Conservation (phyloP, 345 rosid species). For the Salix koriyanagi region DNA sequence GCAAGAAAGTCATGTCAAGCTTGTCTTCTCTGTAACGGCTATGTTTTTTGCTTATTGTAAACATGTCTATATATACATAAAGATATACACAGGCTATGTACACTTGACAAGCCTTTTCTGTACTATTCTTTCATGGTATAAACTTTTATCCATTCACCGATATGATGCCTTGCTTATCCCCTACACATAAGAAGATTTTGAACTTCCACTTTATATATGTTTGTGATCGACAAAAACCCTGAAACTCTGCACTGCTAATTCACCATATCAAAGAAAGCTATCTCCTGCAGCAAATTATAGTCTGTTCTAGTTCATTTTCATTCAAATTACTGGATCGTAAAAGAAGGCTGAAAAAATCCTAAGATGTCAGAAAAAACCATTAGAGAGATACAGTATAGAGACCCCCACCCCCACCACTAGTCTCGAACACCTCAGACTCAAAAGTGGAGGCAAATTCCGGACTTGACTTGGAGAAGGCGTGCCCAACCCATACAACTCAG, state of each 20-base stretch:
- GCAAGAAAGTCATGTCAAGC: too few species aligned
- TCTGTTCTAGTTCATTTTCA: not conserved
- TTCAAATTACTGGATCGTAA: not conserved
- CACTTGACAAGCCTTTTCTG: too few species aligned
- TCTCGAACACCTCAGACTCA: not conserved
- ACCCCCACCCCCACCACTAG: not conserved
- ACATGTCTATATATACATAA: too few species aligned
- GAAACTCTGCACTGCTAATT: not conserved
- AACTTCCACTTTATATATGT: not conserved
- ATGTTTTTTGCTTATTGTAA: too few species aligned
- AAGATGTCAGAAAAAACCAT: not conserved
- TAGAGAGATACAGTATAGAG: not conserved
- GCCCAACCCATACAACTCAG: conserved; percentile 8
- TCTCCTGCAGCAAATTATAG: not conserved
- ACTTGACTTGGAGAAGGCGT: not conserved
- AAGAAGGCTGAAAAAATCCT: not conserved
- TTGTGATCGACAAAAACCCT: not conserved
- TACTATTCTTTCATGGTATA: not conserved
- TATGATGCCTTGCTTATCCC: not conserved
- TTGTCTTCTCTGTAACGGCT: not conserved
- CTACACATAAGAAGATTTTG: not conserved
- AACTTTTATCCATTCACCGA: not conserved
- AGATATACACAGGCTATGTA: too few species aligned
- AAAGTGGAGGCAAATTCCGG: conserved; percentile 11
- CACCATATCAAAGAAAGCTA: not conserved